Evolutionary conservation across 2,329 filamentous ascomycete genomes (phyloP).

Genomic region (Elsinoe fawcettii): DNA sequence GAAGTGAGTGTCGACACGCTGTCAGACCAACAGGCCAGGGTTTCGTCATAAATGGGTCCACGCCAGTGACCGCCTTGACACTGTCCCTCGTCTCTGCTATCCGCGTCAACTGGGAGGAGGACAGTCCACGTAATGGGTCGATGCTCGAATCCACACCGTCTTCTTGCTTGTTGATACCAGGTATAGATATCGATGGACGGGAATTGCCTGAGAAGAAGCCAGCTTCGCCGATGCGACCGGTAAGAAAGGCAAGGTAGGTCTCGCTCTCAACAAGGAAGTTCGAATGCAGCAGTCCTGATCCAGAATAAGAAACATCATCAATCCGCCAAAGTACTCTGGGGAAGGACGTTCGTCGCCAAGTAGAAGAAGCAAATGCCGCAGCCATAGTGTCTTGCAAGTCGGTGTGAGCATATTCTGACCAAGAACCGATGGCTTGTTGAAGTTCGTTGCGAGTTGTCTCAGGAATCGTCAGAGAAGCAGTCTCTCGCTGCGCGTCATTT

Average conservation of each 20-base stretch:
- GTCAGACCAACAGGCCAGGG: slow-evolving; percentile 72
- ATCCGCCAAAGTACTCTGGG: slow-evolving; percentile 95
- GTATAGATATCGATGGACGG: neutral
- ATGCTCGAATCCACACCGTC: neutral
- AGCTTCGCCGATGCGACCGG: slow-evolving; percentile 64
- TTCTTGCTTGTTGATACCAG: neutral
- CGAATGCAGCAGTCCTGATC: slow-evolving; percentile 66
- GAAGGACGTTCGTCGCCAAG: slow-evolving; percentile 79
- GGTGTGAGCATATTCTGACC: slow-evolving; percentile 72
- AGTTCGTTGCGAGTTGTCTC: slow-evolving; percentile 44
- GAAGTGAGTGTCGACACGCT: slow-evolving; percentile 51
- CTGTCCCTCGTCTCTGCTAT: slow-evolving; percentile 15
- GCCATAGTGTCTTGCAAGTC: slow-evolving; percentile 78
- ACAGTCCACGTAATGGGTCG: neutral
- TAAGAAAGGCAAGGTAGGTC: slow-evolving; percentile 71
- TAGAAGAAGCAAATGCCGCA: slow-evolving; percentile 62
- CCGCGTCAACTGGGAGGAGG: neutral
- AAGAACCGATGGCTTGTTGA: slow-evolving; percentile 54
- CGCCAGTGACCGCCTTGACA: slow-evolving; percentile 23
- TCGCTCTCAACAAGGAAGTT: slow-evolving; percentile 73
- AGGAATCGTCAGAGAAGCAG: slow-evolving; percentile 32
- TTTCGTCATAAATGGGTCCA: slow-evolving; percentile 29
- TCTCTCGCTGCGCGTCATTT: slow-evolving; percentile 33
- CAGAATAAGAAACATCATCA: slow-evolving; percentile 81
- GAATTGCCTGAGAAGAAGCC: slow-evolving; percentile 36